Conservation (phyloP, 179 eudicot genomes). For the Spinacia oleracea region DNA sequence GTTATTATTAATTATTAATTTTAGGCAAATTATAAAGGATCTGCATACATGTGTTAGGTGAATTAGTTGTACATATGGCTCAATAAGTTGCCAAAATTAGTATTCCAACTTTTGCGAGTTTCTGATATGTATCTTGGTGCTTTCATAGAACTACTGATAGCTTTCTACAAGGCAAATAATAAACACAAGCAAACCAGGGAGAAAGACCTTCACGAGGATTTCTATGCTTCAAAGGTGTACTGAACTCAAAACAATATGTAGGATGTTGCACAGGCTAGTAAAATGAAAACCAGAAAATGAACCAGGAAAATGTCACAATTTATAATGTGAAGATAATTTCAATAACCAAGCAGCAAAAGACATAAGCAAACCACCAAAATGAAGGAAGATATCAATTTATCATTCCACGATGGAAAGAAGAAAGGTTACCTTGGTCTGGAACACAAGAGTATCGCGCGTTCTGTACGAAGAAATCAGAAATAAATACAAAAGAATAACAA, state of each 20-base stretch:
- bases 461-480: constrained; percentile 43
- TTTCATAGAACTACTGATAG: constrained; percentile 56
- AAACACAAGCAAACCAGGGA: constrained; percentile 23
- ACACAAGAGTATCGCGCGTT: constrained; percentile 81
- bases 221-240: background rate
- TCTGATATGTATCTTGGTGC: constrained; percentile 1
- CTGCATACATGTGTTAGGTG: constrained; percentile 53
- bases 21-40: constrained; percentile 71
- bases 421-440: constrained; percentile 75
- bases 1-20: too few relatives aligned
- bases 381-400: background rate
- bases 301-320: background rate
- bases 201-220: too few relatives aligned
- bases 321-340: background rate
- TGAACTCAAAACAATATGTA: background rate
- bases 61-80: background rate
- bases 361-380: background rate
- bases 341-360: background rate
- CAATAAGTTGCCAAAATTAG: background rate
- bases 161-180: constrained; percentile 34
- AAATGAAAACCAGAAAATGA: background rate
- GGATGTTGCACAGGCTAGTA: background rate
- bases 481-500: background rate
- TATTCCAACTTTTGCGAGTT: too few relatives aligned
- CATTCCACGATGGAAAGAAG: background rate